Evolutionary conservation across 202 grass and related monocot genomes (phyloP).

Genomic region (Dendrocalamus latiflorus): DNA sequence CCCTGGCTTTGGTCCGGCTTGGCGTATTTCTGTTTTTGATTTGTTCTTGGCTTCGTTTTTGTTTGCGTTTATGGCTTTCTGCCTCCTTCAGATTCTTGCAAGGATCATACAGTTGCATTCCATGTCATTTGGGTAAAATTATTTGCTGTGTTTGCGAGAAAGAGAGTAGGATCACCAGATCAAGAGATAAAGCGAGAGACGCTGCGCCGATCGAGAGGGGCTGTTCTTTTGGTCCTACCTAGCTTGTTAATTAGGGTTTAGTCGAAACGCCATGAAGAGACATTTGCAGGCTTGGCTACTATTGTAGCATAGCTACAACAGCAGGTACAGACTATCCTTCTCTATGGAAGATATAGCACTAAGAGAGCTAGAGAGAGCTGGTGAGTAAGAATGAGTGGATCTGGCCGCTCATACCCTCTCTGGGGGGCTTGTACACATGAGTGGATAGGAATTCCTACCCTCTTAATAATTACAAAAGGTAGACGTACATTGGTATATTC

Average conservation of each 20-base stretch:
- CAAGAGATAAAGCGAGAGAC: not conserved
- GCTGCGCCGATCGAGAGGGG: not conserved
- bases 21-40: slow-evolving; percentile 16
- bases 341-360: too few species aligned
- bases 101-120: slow-evolving; percentile 1
- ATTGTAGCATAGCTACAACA: too few species aligned
- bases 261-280: not conserved
- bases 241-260: slow-evolving; percentile 18
- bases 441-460: too few species aligned
- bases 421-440: too few species aligned
- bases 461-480: too few species aligned
- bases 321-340: too few species aligned
- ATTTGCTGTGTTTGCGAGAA: not conserved
- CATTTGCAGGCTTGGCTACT: not conserved
- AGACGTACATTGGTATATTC: too few species aligned
- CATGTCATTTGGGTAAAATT: not conserved
- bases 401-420: too few species aligned
- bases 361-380: too few species aligned
- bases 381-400: too few species aligned
- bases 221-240: not conserved
- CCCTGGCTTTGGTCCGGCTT: not conserved
- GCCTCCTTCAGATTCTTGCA: not conserved
- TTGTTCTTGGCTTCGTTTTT: slow-evolving; percentile 1
- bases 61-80: not conserved
- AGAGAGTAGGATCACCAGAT: not conserved